These are phyloP conservation scores for Coriolopsis trogii DNA, from an alignment of 1,284 basidiomycete genomes.

Conservation along the genomic window DNA sequence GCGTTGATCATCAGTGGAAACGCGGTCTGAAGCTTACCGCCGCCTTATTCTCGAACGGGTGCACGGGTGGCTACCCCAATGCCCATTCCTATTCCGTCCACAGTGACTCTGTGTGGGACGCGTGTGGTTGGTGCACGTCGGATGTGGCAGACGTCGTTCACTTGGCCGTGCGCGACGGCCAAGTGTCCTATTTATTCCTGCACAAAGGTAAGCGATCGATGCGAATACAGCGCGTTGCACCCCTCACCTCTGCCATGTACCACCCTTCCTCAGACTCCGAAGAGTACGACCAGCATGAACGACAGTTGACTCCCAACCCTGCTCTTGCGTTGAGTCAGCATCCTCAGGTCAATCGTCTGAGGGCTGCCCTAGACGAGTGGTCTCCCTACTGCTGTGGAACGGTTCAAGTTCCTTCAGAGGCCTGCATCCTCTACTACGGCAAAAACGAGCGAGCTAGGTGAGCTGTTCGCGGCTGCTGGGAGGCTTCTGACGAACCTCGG, in stretches of 20 bases:
- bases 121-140: neutral
- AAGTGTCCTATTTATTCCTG: neutral
- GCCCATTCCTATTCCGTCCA: constrained; percentile 6
- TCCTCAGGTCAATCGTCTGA: neutral
- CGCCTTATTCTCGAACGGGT: neutral
- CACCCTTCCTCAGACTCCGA: constrained; percentile 14
- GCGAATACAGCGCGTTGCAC: neutral
- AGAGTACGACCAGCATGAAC: constrained; percentile 5
- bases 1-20: no score
- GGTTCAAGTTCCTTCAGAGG: neutral
- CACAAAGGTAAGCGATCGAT: neutral
- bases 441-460: constrained; percentile 6
- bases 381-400: constrained; percentile 13
- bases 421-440: constrained; percentile 11
- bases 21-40: no score
- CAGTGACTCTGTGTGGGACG: constrained; percentile 16
- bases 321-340: constrained; percentile 3
- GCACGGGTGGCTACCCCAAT: neutral
- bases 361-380: neutral
- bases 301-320: constrained; percentile 4
- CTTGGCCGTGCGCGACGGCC: neutral
- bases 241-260: constrained; percentile 4
- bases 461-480: no score
- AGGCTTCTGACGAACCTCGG: no score
- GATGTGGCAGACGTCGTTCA: neutral